phyloP scores from a whole-genome alignment of 768 basidiomycete genomes.

The Atractiella rhizophila region DNA sequence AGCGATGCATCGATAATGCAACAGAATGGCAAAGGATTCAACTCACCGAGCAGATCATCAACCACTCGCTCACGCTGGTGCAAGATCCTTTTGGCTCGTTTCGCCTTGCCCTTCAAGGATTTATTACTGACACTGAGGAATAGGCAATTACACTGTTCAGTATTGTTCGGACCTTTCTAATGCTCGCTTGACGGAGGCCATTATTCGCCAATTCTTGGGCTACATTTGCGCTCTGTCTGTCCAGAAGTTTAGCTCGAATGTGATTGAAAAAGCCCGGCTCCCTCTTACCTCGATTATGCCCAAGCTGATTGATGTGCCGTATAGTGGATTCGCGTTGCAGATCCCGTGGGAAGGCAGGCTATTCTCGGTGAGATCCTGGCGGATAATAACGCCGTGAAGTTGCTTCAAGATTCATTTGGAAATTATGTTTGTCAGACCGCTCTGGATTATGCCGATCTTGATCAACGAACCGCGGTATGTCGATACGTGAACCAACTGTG shows the following conservation, averaged over 20 bases:
- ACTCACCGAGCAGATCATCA: conserved; percentile 94
- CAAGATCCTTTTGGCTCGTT: conserved; percentile 22
- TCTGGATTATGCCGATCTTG: conserved; percentile 87
- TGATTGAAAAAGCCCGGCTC: conserved; percentile 23
- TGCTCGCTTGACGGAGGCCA: conserved; percentile 87
- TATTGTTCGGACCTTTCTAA: conserved; percentile 97
- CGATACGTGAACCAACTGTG: no score
- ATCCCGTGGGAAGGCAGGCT: conserved; percentile 75
- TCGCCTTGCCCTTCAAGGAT: no score
- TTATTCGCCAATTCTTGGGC: conserved; percentile 89
- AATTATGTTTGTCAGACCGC: conserved; percentile 43
- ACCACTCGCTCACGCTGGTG: conserved; percentile 85
- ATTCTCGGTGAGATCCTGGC: conserved; percentile 87
- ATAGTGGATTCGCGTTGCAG: conserved; percentile 69
- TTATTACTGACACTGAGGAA: no score
- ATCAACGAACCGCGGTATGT: no score
- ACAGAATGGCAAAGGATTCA: conserved; percentile 85
- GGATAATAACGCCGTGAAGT: conserved; percentile 75
- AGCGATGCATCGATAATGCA: conserved; percentile 93
- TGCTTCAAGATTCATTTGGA: conserved; percentile 62
- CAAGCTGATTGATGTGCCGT: not conserved
- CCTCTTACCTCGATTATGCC: not conserved
- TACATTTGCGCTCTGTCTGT: conserved; percentile 94
- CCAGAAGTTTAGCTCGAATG: conserved; percentile 98
- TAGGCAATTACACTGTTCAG: conserved; percentile 89